Conservation (phyloP, 805 yeast species). For the Debaryomyces prosopidis region DNA sequence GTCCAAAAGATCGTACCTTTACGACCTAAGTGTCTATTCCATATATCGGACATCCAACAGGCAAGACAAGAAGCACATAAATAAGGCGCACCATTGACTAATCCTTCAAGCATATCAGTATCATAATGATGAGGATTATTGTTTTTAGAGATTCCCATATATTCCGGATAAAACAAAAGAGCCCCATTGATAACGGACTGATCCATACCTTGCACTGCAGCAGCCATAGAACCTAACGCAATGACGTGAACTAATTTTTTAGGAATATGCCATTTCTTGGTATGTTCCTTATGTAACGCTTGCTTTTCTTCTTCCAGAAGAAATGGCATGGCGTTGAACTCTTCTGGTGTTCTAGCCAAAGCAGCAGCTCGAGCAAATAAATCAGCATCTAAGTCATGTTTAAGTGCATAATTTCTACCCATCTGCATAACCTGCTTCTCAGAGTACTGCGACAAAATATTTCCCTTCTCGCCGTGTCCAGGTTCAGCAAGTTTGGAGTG, state of each 20-base stretch:
- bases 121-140: conserved; percentile 12
- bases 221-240: conserved; percentile 64
- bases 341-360: conserved; percentile 56
- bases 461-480: conserved; percentile 27
- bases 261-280: conserved; percentile 46
- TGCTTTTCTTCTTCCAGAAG: conserved; percentile 43
- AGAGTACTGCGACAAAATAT: conserved; percentile 58
- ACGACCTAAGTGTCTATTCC: conserved; percentile 56
- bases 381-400: conserved; percentile 55
- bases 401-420: conserved; percentile 66
- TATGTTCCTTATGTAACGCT: conserved; percentile 50
- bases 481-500: conserved; percentile 17
- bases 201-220: conserved; percentile 77
- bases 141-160: conserved; percentile 44
- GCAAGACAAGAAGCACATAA: conserved; percentile 56
- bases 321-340: conserved; percentile 57
- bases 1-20: conserved; percentile 62
- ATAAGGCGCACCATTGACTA: conserved; percentile 67
- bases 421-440: conserved; percentile 65
- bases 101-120: conserved; percentile 55
- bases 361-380: conserved; percentile 63
- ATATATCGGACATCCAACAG: conserved; percentile 59
- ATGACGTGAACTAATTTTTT: conserved; percentile 50
- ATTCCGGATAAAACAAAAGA: conserved; percentile 55
- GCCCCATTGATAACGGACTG: conserved; percentile 74